Percentiles rank a stretch among this genome's conserved stretches.
Conservation (phyloP, 495 filamentous ascomycete genomes). For the Neurospora terricola region DNA sequence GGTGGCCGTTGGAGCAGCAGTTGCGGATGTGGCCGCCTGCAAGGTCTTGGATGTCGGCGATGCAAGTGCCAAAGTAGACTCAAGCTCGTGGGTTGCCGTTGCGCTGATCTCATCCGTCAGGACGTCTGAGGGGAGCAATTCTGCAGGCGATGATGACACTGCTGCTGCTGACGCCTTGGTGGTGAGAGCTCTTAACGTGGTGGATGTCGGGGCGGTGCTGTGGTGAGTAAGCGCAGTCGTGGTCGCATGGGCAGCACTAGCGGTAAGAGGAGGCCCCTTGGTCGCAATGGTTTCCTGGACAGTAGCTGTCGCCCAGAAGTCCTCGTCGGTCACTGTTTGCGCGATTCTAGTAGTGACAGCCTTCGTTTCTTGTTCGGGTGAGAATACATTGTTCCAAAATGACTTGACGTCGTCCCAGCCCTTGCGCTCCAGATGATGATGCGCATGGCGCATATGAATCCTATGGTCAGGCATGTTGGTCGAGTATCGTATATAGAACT, state of each 20-base stretch:
- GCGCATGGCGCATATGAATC: not conserved
- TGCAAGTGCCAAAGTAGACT: slow-evolving; percentile 7
- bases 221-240: not conserved
- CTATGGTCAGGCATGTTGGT: not conserved
- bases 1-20: slow-evolving; percentile 9
- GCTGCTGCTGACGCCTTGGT: not conserved
- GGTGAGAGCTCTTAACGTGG: not conserved
- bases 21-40: slow-evolving; percentile 1
- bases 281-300: not conserved
- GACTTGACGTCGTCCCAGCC: not conserved
- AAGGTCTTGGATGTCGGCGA: slow-evolving; percentile 10
- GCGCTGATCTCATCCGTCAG: not conserved
- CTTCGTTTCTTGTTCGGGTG: not conserved
- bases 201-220: not conserved
- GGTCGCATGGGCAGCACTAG: not conserved
- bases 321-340: not conserved
- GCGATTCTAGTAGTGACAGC: not conserved
- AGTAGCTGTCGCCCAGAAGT: not conserved
- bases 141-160: not conserved
- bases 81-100: not conserved
- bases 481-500: not conserved
- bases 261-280: not conserved
- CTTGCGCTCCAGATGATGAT: not conserved
- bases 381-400: not conserved
- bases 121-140: not conserved